phyloP scores from a whole-genome alignment of 2,329 filamentous ascomycete species.

The Pseudogymnoascus sp. region DNA sequence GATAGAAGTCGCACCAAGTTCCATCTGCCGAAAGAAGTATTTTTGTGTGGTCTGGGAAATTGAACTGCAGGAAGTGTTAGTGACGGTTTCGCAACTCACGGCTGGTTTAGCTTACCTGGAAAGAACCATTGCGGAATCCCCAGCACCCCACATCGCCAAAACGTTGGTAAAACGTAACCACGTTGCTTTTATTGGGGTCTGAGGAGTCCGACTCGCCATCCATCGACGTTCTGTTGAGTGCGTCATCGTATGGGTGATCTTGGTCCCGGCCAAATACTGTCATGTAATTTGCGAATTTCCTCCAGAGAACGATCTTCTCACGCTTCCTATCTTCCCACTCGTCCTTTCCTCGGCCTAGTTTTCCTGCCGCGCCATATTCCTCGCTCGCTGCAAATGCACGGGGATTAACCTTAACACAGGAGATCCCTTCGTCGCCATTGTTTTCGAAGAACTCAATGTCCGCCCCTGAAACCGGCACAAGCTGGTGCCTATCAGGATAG shows the following conservation, averaged over 20 bases:
- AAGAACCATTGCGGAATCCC: constrained; percentile 71
- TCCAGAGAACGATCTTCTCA: constrained; percentile 59
- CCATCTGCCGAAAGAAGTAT: constrained; percentile 67
- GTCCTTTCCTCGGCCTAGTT: constrained; percentile 54
- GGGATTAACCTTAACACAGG: constrained; percentile 54
- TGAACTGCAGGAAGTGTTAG: constrained; percentile 47
- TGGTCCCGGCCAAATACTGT: constrained; percentile 66
- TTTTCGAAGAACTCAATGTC: constrained; percentile 67
- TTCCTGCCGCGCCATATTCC: constrained; percentile 51
- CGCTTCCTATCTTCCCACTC: constrained; percentile 58
- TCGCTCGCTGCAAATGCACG: constrained; percentile 49
- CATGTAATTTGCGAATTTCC: constrained; percentile 70
- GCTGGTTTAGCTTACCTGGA: constrained; percentile 47
- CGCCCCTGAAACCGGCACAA: constrained; percentile 54
- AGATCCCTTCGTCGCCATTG: constrained; percentile 54
- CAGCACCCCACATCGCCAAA: constrained; percentile 75
- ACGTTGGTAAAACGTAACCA: constrained; percentile 74
- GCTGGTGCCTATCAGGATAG: constrained; percentile 51
- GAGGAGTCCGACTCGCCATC: constrained; percentile 26
- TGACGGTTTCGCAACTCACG: background rate
- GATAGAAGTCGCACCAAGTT: constrained; percentile 70
- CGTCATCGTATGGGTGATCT: constrained; percentile 41
- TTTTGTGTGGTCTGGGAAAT: constrained; percentile 84
- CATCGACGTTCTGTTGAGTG: constrained; percentile 23
- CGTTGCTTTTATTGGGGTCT: constrained; percentile 39